Evolutionary conservation across 2,329 filamentous ascomycete genomes (phyloP), one percentile per base, ranked within the genome.

Genomic region (Daldinia sp.): DNA sequence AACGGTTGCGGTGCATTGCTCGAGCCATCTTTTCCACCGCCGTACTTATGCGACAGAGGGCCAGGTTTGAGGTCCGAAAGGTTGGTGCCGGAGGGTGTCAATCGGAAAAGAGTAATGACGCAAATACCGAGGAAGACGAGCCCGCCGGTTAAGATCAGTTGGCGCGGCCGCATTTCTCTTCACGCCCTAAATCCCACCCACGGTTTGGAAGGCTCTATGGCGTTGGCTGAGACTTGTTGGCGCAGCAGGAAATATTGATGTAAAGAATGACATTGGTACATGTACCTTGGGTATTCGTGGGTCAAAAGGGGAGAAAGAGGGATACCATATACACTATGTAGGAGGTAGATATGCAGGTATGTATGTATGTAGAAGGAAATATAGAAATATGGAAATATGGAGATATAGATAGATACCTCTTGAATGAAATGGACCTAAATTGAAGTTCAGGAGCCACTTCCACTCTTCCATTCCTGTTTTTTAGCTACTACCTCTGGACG

Each of bases 81-180:
- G 20, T 69, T 67, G 30, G 72, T 72, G 39, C 71, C 70, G 15
- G 73, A 70, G 44, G 73, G 74, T 41, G 73, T 70, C 15, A 78
- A 55, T 39, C 72, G 73, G 26, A 74, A 63, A 12, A 78, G 37
- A 35, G 71, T 77, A 23, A 73, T 54, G 44, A 77, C 50, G 69
- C 80, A 84, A 54, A 84, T 70, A 63, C 78, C 71, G 67, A 83
- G 70, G 73, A 83, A 79, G 63, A 80, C 72, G 63, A 82, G 51
- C 30, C 76, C 76, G 67, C 76, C 75, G 51, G 78, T 65, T 20
- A 80, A 68, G 62, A 82, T 64, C 67, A 80, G 63, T 66, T 83
- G 81, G 63, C 82, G 81, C 71, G 80, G 80, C 68, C 81, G 80
- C 77, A 78, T 77, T 62, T 69, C 74, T 68, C 64, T 61, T 73